Evolutionary conservation across 164 flowering plant species (phyloP).

Genomic region (Buxus sempervirens): DNA sequence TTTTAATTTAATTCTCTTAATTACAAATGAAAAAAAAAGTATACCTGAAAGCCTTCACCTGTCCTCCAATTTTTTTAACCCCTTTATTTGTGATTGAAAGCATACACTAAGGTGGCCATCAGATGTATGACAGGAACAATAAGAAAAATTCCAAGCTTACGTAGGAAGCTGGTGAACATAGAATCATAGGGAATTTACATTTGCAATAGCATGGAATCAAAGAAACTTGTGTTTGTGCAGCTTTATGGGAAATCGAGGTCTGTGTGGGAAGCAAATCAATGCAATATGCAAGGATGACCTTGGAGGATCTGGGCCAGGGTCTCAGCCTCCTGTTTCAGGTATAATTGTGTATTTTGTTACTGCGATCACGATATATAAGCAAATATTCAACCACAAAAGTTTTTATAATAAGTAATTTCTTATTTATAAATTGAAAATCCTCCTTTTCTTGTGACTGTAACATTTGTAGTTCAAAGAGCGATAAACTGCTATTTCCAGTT

Average conservation of each 20-base stretch:
- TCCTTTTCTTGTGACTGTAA: background rate
- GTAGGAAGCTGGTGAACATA: background rate
- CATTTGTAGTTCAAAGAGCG: background rate
- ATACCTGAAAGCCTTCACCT: too few relatives aligned
- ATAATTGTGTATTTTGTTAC: background rate
- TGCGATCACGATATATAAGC: too few relatives aligned
- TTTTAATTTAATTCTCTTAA: too few relatives aligned
- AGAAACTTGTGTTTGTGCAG: slow-evolving; percentile 35
- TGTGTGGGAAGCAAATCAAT: slow-evolving; percentile 80
- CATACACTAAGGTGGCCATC: too few relatives aligned
- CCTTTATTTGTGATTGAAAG: too few relatives aligned
- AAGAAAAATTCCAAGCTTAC: too few relatives aligned
- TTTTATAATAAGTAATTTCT: too few relatives aligned
- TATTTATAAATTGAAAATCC: background rate
- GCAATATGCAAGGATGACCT: slow-evolving; percentile 46
- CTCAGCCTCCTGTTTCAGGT: slow-evolving; percentile 35
- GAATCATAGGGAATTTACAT: background rate
- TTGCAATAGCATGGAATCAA: background rate
- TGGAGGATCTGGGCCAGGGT: slow-evolving; percentile 35
- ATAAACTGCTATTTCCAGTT: background rate
- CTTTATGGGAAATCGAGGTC: slow-evolving; percentile 70
- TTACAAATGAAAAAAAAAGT: too few relatives aligned
- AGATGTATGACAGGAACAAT: too few relatives aligned
- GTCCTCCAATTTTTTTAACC: too few relatives aligned
- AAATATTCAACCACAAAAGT: too few relatives aligned